Evolutionary conservation across 1,139 yeast species (phyloP).

Genomic region (Chernovozyma aurita): DNA sequence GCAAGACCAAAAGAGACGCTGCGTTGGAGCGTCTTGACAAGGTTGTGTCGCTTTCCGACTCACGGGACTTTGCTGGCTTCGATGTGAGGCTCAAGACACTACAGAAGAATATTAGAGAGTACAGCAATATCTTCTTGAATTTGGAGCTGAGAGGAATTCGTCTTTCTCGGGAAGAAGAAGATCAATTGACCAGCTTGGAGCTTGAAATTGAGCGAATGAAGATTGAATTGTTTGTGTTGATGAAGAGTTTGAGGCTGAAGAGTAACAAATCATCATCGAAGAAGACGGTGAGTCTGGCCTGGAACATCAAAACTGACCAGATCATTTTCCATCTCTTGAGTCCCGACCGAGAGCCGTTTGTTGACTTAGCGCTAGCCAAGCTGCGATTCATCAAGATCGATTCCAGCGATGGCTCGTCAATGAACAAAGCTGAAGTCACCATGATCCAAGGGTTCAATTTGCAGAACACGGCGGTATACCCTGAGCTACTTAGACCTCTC

Average conservation of each 20-base stretch:
- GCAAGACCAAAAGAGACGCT: conserved; percentile 57
- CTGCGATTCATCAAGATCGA: conserved; percentile 60
- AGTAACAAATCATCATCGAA: conserved; percentile 22
- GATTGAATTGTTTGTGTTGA: conserved; percentile 59
- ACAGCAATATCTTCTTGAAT: conserved; percentile 40
- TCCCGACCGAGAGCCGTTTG: conserved; percentile 56
- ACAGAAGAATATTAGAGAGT: conserved; percentile 52
- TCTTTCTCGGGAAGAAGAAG: conserved; percentile 20
- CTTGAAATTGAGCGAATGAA: conserved; percentile 54
- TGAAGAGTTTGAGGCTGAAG: conserved; percentile 62
- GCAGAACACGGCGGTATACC: conserved; percentile 56
- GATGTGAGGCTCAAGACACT: conserved; percentile 48
- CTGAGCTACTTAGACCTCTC: conserved; percentile 64
- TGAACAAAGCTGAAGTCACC: conserved; percentile 54
- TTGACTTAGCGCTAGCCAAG: conserved; percentile 67
- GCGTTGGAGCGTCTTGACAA: conserved; percentile 60
- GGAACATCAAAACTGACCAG: conserved; percentile 53
- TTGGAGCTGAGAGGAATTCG: conserved; percentile 28
- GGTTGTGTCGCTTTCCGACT: conserved; percentile 64
- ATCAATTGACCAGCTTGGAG: conserved; percentile 38
- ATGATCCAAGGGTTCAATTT: conserved; percentile 73
- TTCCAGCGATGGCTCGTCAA: conserved; percentile 49
- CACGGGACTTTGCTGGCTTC: conserved; percentile 55
- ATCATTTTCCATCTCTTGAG: conserved; percentile 69
- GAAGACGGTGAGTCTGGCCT: conserved; percentile 22